phyloP scores from a whole-genome alignment of 352 stramenopile species.

The Phytophthora nicotianae region DNA sequence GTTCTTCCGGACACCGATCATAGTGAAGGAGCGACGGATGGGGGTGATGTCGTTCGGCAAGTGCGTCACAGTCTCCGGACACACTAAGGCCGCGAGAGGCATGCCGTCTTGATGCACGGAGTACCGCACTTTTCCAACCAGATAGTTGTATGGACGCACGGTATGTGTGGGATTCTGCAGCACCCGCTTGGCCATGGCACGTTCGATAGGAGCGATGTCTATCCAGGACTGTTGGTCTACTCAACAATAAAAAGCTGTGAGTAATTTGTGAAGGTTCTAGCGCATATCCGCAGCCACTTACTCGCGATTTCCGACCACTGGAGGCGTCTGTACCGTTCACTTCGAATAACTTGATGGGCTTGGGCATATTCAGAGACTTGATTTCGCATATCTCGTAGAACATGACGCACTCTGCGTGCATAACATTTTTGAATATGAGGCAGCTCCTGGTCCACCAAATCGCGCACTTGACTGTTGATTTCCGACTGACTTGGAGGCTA shows the following conservation, averaged over 20 bases:
- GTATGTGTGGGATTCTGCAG: constrained; percentile 19
- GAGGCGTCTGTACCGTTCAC: constrained; percentile 30
- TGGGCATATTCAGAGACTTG: constrained; percentile 35
- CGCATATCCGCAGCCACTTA: constrained; percentile 16
- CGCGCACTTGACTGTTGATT: constrained; percentile 37
- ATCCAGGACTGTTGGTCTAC: constrained; percentile 36
- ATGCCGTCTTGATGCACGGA: constrained; percentile 29
- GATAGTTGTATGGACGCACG: constrained; percentile 31
- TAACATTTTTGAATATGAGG: constrained; percentile 49
- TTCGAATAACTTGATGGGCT: constrained; percentile 28
- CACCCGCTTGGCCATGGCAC: constrained; percentile 31
- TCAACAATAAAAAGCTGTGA: background rate
- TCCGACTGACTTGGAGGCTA: constrained; percentile 34
- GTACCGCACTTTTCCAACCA: constrained; percentile 51
- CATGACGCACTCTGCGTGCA: constrained; percentile 39
- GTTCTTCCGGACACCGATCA: constrained; percentile 76
- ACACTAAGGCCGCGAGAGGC: constrained; percentile 26
- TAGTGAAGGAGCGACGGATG: constrained; percentile 62
- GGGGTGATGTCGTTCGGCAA: constrained; percentile 49
- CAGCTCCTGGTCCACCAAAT: constrained; percentile 38
- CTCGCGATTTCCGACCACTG: constrained; percentile 41
- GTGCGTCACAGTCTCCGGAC: constrained; percentile 63
- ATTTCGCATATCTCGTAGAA: constrained; percentile 39
- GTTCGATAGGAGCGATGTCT: constrained; percentile 40
- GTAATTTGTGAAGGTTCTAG: background rate